Conservation (phyloP, 1,139 yeast species). For the Candida glucosophila region DNA sequence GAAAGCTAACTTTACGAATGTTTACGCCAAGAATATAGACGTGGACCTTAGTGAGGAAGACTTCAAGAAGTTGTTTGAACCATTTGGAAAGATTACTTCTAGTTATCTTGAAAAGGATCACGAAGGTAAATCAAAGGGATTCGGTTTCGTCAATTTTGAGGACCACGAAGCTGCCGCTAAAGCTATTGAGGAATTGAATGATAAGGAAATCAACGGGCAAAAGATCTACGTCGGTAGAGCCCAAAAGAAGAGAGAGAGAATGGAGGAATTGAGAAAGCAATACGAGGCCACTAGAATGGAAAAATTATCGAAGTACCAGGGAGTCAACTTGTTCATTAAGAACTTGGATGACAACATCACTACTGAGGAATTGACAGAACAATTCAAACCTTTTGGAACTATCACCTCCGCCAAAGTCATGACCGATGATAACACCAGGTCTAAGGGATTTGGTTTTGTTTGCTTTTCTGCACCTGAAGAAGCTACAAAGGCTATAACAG, state of each 20-base stretch:
- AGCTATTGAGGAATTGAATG: slow-evolving; percentile 92
- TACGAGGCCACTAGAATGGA: slow-evolving; percentile 91
- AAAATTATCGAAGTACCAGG: slow-evolving; percentile 91
- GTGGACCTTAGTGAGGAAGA: slow-evolving; percentile 64
- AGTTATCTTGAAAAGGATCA: slow-evolving; percentile 73
- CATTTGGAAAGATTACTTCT: slow-evolving; percentile 79
- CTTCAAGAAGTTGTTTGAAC: slow-evolving; percentile 63
- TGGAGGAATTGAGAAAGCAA: slow-evolving; percentile 92
- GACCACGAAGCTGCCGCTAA: slow-evolving; percentile 78
- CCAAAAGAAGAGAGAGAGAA: slow-evolving; percentile 97
- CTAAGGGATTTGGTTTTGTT: slow-evolving; percentile 98
- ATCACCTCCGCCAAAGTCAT: slow-evolving; percentile 96
- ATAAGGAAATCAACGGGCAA: slow-evolving; percentile 76
- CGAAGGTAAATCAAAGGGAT: slow-evolving; percentile 90
- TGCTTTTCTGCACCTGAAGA: slow-evolving; percentile 98
- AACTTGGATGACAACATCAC: slow-evolving; percentile 91
- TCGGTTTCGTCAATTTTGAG: slow-evolving; percentile 91
- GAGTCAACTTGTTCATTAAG: slow-evolving; percentile 94
- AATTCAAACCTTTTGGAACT: slow-evolving; percentile 87
- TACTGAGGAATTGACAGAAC: slow-evolving; percentile 87
- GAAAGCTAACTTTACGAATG: slow-evolving; percentile 91
- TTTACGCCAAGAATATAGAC: slow-evolving; percentile 86
- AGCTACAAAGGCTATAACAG: slow-evolving; percentile 97
- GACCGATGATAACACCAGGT: slow-evolving; percentile 91
- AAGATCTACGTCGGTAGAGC: slow-evolving; percentile 96